phyloP scores from a whole-genome alignment of 129 eudicot species.

The Calendula officinalis region DNA sequence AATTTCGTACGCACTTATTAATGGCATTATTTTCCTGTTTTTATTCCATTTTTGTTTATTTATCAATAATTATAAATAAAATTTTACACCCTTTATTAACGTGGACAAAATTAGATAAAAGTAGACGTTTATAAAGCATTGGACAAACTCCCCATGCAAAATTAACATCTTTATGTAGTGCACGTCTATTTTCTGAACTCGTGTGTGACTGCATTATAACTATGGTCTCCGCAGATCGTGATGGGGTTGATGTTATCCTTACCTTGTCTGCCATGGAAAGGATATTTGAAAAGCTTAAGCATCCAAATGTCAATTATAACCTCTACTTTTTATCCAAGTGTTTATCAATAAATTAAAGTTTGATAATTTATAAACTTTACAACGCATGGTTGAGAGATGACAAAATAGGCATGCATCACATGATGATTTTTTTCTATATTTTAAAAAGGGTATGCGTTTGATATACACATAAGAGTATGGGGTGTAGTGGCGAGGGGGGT shows the following conservation, averaged over 20 bases:
- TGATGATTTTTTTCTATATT: background rate
- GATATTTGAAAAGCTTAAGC: constrained; percentile 16
- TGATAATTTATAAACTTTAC: constrained; percentile 18
- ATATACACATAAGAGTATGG: background rate
- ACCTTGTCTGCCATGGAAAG: constrained; percentile 35
- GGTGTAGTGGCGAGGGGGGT: too few species aligned
- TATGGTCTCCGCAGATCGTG: background rate
- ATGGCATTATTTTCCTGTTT: too few species aligned
- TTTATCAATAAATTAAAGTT: constrained; percentile 10
- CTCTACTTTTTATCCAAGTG: constrained; percentile 10
- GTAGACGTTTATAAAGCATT: too few species aligned
- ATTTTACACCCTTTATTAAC: too few species aligned
- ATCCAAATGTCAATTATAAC: background rate
- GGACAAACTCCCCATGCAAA: too few species aligned
- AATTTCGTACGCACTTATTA: too few species aligned
- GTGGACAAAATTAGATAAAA: too few species aligned
- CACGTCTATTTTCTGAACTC: background rate
- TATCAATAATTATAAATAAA: too few species aligned
- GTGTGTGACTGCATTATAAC: background rate
- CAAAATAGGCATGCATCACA: constrained; percentile 14
- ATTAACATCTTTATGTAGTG: background rate
- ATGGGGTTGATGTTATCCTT: constrained; percentile 29
- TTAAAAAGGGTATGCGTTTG: background rate
- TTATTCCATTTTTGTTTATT: too few species aligned
- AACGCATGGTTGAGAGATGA: constrained; percentile 1